These are phyloP conservation scores for Parachaetomium inaequale DNA, from an alignment of 495 filamentous ascomycete genomes.

Conservation along the genomic window DNA sequence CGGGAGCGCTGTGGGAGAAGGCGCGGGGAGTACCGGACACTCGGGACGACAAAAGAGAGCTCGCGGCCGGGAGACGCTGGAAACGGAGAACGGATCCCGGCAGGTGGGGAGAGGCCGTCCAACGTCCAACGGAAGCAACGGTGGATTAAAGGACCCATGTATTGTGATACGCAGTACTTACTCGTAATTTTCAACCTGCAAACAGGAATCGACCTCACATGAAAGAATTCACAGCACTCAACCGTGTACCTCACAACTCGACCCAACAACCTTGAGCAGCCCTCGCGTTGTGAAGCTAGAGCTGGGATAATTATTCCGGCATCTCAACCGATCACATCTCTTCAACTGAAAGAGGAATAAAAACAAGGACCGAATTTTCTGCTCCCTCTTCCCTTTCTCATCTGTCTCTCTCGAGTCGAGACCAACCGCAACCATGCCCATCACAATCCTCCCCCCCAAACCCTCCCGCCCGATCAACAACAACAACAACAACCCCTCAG, in stretches of 20 bases:
- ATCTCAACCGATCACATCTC: neutral
- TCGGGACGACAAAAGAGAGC: constrained; percentile 10
- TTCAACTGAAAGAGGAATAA: too few relatives aligned
- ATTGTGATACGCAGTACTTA: too few relatives aligned
- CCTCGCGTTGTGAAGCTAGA: too few relatives aligned
- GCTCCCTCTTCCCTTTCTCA: too few relatives aligned
- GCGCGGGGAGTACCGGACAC: neutral
- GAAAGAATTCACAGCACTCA: neutral
- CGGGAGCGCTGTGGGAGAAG: neutral
- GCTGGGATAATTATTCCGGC: too few relatives aligned
- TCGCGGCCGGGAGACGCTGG: neutral
- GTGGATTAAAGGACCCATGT: too few relatives aligned
- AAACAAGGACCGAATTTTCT: too few relatives aligned
- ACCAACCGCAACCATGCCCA: constrained; percentile 59
- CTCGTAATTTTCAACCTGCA: neutral
- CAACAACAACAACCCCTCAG: constrained; percentile 12
- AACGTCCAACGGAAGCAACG: constrained; percentile 5
- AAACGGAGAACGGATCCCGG: constrained; percentile 11
- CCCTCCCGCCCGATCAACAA: constrained; percentile 26
- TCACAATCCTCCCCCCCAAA: constrained; percentile 71
- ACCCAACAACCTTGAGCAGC: neutral
- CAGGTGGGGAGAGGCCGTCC: neutral
- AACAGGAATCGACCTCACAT: neutral
- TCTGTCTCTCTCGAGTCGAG: neutral
- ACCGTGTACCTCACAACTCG: neutral